These are phyloP conservation scores for Patellifolia procumbens DNA, from an alignment of 179 eudicot genomes.

Conservation along the genomic window DNA sequence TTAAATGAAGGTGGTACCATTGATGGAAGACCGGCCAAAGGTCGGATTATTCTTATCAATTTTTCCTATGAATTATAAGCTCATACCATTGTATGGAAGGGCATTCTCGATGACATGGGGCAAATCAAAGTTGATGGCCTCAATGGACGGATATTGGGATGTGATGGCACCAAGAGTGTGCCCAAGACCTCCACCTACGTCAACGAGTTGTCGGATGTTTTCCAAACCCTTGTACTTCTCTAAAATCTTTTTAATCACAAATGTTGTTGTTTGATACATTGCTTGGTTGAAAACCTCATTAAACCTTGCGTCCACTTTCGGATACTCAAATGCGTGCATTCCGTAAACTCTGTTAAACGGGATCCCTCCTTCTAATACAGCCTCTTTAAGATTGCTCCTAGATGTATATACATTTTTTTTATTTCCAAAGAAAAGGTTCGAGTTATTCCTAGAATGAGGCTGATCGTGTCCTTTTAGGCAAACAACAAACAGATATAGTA, in stretches of 20 bases:
- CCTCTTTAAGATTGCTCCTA: slow-evolving; percentile 37
- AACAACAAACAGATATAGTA: too few species aligned
- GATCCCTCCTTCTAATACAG: slow-evolving; percentile 37
- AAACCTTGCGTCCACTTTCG: slow-evolving; percentile 22
- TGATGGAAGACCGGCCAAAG: too few species aligned
- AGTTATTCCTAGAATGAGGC: too few species aligned
- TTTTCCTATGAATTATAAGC: neutral
- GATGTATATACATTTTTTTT: neutral
- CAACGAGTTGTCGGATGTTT: slow-evolving; percentile 31
- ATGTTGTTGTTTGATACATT: slow-evolving; percentile 28
- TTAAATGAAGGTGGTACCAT: too few species aligned
- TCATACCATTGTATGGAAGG: slow-evolving; percentile 35
- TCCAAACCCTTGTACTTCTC: slow-evolving; percentile 42
- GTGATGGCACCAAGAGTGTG: slow-evolving; percentile 32
- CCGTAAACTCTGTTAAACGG: slow-evolving; percentile 38
- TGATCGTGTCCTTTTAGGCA: neutral
- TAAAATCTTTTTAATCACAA: slow-evolving; percentile 31
- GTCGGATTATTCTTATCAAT: too few species aligned
- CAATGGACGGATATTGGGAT: slow-evolving; percentile 37
- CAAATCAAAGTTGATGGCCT: slow-evolving; percentile 36
- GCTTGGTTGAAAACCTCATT: slow-evolving; percentile 37
- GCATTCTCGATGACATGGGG: slow-evolving; percentile 48
- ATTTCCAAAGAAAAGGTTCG: too few species aligned
- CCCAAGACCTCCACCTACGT: slow-evolving; percentile 55
- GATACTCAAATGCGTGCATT: slow-evolving; percentile 32